Base-by-base conservation (phyloP, 768 basidiomycete genomes). In the Leucogyrophana mollusca region DNA sequence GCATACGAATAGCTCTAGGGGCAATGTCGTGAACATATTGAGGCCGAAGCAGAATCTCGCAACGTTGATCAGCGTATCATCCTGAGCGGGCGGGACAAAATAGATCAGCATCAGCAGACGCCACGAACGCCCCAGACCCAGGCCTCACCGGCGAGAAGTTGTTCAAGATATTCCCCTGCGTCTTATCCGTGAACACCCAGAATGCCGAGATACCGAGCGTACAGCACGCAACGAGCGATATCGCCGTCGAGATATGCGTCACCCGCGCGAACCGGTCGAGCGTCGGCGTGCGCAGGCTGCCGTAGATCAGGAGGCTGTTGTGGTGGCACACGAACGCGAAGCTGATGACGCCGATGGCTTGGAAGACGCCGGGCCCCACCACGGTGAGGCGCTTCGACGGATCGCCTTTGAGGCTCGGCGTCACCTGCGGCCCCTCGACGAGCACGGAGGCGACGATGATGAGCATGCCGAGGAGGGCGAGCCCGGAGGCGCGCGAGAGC, bases 21-120 rank as follows among this genome's bases (percentile, higher is more conserved):
- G 96, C 17, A 97, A 80, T 0, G 96, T 99, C 1, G 94, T 94
- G 58, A 97, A 96, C 96, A 98, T 99, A 66, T 95, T 96, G 53
- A 94, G 64, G 9, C 93, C 94, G 60, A 94, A 93, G 60, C 89
- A 93, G 55, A 96, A 90, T 13, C 96, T 79, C 2, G 96, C 96
- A 42, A 98, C 73, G 59, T 98, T 98, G 70, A 98, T 96, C 47
- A 97, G 56, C n/a, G 84, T 80, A 58, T 95, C 90, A 52, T 77
- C 74, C 83, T 89, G 57, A 8, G n/a, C n/a, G n/a, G n/a, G n/a
- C n/a, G n/a, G n/a, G n/a, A n/a, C n/a, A n/a, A n/a, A 46, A 4
- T 42, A n/a, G 39, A n/a, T 17, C 45, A 42, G 34, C 22, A 4
- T 16, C 27, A 53, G 52, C 30, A 21, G 22, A 42, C 50, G 2